These are phyloP conservation scores for Scenedesmus sp. DNA, from an alignment of 163 green algal genomes.

Conservation along the genomic window DNA sequence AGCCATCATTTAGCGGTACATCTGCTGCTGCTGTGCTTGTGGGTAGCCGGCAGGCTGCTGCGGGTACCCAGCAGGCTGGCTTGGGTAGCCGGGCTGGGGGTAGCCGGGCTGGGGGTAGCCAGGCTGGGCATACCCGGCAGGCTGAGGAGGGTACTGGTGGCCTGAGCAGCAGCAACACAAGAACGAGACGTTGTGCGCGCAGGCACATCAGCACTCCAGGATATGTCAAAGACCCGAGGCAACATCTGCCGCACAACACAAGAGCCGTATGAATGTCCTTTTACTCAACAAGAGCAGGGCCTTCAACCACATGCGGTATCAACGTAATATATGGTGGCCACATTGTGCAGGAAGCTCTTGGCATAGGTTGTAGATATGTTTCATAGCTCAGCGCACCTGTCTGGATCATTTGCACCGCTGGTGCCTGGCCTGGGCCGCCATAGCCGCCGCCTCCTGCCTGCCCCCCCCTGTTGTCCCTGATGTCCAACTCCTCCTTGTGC, in stretches of 20 bases:
- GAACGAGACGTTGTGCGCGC: too few species aligned
- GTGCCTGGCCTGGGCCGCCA: conserved; percentile 17
- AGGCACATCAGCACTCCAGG: not conserved
- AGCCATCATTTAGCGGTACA: conserved; percentile 18
- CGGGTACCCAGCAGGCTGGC: conserved; percentile 30
- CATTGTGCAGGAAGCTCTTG: too few species aligned
- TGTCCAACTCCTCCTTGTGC: conserved; percentile 88
- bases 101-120: conserved; percentile 24
- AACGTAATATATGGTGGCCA: too few species aligned
- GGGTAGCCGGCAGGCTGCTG: conserved; percentile 18
- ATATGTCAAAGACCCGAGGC: too few species aligned
- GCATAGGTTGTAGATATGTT: not conserved
- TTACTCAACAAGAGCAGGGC: too few species aligned
- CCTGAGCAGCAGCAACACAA: not conserved
- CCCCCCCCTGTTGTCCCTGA: conserved; percentile 67
- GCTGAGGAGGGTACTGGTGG: conserved; percentile 11
- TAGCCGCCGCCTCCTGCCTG: not conserved
- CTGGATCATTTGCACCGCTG: conserved; percentile 50
- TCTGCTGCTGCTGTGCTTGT: conserved; percentile 38
- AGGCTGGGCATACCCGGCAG: not conserved
- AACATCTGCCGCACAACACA: not conserved
- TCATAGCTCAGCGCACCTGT: not conserved
- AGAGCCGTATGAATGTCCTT: not conserved
- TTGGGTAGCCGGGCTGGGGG: not conserved
- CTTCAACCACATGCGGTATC: too few species aligned